phyloP scores from a whole-genome alignment of 495 filamentous ascomycete genomes.

The Aspergillus nidulans region DNA sequence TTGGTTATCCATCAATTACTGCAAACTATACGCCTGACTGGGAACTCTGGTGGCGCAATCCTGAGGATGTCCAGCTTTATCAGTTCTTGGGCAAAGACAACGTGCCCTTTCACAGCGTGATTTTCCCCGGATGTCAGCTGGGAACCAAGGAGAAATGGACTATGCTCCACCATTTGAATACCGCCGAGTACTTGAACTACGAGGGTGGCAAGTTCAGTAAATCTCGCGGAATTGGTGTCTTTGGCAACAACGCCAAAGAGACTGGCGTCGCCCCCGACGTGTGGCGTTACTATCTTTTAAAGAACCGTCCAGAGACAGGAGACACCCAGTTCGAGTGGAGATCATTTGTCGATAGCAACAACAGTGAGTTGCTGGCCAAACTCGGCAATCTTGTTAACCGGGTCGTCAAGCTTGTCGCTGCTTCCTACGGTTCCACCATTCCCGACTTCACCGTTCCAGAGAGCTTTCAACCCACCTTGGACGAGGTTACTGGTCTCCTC shows the following conservation, averaged over 20 bases:
- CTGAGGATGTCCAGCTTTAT: slow-evolving; percentile 82
- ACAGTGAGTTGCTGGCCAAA: slow-evolving; percentile 84
- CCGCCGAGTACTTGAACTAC: slow-evolving; percentile 95
- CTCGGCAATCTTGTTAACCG: slow-evolving; percentile 93
- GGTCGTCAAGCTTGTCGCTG: slow-evolving; percentile 83
- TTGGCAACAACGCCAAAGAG: slow-evolving; percentile 65
- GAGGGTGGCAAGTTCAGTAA: slow-evolving; percentile 88
- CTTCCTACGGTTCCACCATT: slow-evolving; percentile 63
- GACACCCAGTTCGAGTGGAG: slow-evolving; percentile 90
- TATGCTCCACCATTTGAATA: slow-evolving; percentile 80
- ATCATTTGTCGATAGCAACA: slow-evolving; percentile 80
- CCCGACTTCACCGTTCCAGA: slow-evolving; percentile 57
- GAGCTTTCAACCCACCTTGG: slow-evolving; percentile 40
- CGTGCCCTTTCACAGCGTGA: slow-evolving; percentile 85
- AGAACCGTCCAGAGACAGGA: slow-evolving; percentile 81
- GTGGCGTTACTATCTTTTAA: slow-evolving; percentile 90
- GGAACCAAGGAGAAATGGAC: slow-evolving; percentile 87
- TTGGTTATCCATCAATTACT: slow-evolving; percentile 94
- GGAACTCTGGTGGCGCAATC: slow-evolving; percentile 94
- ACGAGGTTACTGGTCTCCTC: slow-evolving; percentile 57
- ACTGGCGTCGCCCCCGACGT: slow-evolving; percentile 84
- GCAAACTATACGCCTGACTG: slow-evolving; percentile 87
- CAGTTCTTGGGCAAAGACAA: slow-evolving; percentile 99
- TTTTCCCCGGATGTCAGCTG: slow-evolving; percentile 84
- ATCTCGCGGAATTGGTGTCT: slow-evolving; percentile 18